Base-by-base conservation (phyloP, 1,284 basidiomycete species). In the Trametes pubescens region DNA sequence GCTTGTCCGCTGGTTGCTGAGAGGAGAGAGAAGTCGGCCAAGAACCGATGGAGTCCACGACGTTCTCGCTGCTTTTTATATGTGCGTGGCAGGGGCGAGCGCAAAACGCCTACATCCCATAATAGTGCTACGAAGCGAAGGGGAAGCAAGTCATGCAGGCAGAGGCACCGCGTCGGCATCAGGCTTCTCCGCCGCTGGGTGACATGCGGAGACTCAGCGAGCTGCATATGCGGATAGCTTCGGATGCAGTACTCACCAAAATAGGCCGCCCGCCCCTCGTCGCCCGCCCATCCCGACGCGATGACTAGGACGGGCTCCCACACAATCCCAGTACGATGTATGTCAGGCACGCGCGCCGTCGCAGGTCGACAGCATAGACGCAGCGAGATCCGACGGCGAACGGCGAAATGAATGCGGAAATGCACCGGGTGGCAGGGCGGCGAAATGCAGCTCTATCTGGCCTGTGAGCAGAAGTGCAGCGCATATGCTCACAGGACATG, bases 41-140 rank as follows among this genome's bases (percentile, higher is more conserved):
- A 47, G 55, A 38, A 44, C 61, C 64, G 59, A 37, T 53, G 48
- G 35, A 59, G 26, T 26, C 46, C 29, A 13, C 26, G 22, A 21
- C 9, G 29, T 59, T 52, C 44, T 22, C 21, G 24, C n/a, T 22
- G 26, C 58, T 18, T 62, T 56, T 68, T 65, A 67, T 68, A 65
- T 51, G 57, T 51, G 24, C 22, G 51, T 29, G 54, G 51, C 57
- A 29, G 61, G 61, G 34, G 34, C 40, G 16, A 40, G 53, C 51
- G 47, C 35, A 54, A 26, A 18, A 26, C 16, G 56, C 57, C 48
- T 49, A 54, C 38, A 35, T 22, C 46, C 61, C 61, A 61, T 61
- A 57, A 63, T 61, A 53, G 64, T 62, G 44, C 13, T 29, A 47
- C 51, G 59, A 59, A 43, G 44, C 57, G 57, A 51, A 56, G 47